Evolutionary conservation across 805 yeast genomes (phyloP).

Genomic region (Starmerella floricola): DNA sequence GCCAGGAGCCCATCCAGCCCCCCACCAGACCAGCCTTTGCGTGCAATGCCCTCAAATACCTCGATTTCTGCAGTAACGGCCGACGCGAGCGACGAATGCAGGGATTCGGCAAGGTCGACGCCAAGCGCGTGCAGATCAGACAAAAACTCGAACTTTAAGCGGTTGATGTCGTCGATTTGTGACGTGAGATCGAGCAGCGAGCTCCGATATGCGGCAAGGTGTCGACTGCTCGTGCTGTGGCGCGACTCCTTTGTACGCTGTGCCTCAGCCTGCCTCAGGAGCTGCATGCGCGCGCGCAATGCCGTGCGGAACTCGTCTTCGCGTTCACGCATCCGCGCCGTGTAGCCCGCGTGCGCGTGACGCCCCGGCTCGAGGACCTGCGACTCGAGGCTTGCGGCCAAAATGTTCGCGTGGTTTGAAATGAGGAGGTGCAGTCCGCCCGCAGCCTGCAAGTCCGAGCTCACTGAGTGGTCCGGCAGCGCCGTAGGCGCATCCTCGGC

Average conservation of each 20-base stretch:
- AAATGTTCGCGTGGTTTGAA: constrained; percentile 63
- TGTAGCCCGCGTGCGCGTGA: constrained; percentile 36
- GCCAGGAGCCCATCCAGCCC: constrained; percentile 62
- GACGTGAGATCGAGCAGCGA: constrained; percentile 55
- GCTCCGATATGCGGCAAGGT: constrained; percentile 53
- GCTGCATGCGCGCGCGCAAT: constrained; percentile 41
- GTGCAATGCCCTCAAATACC: constrained; percentile 65
- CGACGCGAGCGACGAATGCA: constrained; percentile 47
- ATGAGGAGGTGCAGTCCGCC: constrained; percentile 67
- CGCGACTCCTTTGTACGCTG: constrained; percentile 47
- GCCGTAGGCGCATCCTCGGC: constrained; percentile 14
- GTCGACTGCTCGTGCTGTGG: constrained; percentile 41
- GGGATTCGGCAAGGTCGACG: constrained; percentile 45
- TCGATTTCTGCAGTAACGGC: constrained; percentile 70
- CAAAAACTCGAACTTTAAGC: constrained; percentile 62
- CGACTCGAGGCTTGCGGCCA: constrained; percentile 45
- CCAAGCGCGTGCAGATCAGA: constrained; percentile 50
- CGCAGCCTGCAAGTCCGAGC: constrained; percentile 52
- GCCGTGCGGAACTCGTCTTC: constrained; percentile 44
- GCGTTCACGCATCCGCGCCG: constrained; percentile 34
- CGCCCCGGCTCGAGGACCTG: constrained; percentile 45
- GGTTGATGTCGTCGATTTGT: constrained; percentile 69
- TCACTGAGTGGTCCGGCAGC: constrained; percentile 29
- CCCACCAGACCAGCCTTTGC: constrained; percentile 79
- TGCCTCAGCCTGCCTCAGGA: constrained; percentile 47